Evolutionary conservation across 495 filamentous ascomycete species (phyloP).

Genomic region (Xylaria telfairii): DNA sequence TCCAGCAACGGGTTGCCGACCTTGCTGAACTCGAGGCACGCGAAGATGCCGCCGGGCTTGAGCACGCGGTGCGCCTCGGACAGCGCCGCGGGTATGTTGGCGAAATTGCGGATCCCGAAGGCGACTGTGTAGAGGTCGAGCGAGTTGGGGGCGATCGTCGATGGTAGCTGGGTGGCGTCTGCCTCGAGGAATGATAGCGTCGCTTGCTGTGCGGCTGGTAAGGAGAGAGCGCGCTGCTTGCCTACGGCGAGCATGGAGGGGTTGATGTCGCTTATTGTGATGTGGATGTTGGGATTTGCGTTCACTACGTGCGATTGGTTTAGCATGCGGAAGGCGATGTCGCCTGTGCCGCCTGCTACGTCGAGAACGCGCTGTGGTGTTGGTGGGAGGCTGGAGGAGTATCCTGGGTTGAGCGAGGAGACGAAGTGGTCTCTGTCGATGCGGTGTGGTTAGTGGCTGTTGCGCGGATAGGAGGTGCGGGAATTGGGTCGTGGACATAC

Average conservation of each 20-base stretch:
- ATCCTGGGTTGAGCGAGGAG: conserved; percentile 85
- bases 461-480: background rate
- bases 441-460: background rate
- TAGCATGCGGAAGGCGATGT: conserved; percentile 97
- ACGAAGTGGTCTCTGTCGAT: conserved; percentile 82
- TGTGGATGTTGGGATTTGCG: conserved; percentile 74
- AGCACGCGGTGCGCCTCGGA: conserved; percentile 84
- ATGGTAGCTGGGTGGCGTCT: conserved; percentile 80
- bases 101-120: conserved; percentile 97
- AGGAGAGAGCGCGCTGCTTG: conserved; percentile 66
- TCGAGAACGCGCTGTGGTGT: conserved; percentile 80
- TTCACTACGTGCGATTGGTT: conserved; percentile 86
- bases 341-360: conserved; percentile 95
- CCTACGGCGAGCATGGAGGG: conserved; percentile 91
- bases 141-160: conserved; percentile 44
- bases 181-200: conserved; percentile 80
- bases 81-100: conserved; percentile 79
- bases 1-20: conserved; percentile 76
- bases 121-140: conserved; percentile 97
- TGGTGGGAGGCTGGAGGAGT: conserved; percentile 58
- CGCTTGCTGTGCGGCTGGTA: conserved; percentile 53
- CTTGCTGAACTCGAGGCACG: conserved; percentile 94
- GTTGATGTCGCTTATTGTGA: conserved; percentile 96
- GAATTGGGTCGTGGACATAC: conserved; percentile 33
- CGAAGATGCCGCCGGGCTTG: conserved; percentile 94